Evolutionary conservation across 139 green algal species (phyloP).

Genomic region (Pleodorina starrii): DNA sequence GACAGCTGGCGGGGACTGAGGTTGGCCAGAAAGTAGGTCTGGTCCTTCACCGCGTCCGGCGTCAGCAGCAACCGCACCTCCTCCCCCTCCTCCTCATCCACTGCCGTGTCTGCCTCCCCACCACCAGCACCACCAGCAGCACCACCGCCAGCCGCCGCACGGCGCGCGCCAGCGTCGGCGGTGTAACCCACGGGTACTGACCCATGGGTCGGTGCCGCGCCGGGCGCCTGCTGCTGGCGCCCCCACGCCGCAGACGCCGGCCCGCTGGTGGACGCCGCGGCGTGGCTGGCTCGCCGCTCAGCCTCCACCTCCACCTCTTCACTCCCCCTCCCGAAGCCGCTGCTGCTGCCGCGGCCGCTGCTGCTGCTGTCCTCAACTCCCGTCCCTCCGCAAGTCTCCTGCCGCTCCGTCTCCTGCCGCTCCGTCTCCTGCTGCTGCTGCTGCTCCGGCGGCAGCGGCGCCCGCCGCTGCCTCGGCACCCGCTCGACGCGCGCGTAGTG

Average conservation of each 20-base stretch:
- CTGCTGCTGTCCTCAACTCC: not conserved
- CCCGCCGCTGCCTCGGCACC: not conserved
- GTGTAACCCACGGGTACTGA: too few relatives aligned
- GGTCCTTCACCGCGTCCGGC: constrained; percentile 91
- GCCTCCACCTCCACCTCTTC: constrained; percentile 21
- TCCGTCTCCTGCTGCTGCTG: not conserved
- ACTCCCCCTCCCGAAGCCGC: not conserved
- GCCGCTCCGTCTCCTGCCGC: not conserved
- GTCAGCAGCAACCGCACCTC: constrained; percentile 74
- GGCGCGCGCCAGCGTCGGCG: too few relatives aligned
- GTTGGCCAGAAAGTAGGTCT: constrained; percentile 95
- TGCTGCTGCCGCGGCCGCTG: not conserved
- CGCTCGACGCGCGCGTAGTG: constrained; percentile 63
- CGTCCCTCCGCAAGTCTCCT: not conserved
- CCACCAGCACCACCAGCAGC: not conserved
- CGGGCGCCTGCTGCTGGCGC: too few relatives aligned
- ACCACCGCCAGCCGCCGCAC: too few relatives aligned
- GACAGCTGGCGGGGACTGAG: constrained; percentile 85
- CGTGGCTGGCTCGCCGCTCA: not conserved
- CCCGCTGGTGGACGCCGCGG: not conserved
- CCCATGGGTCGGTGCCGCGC: too few relatives aligned
- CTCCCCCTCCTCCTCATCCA: not conserved
- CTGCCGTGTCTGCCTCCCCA: not conserved
- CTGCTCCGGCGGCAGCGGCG: not conserved
- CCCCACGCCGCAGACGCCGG: too few relatives aligned